These are phyloP conservation scores for Trametopsis cervina DNA, from an alignment of 768 basidiomycete genomes.

Conservation along the genomic window DNA sequence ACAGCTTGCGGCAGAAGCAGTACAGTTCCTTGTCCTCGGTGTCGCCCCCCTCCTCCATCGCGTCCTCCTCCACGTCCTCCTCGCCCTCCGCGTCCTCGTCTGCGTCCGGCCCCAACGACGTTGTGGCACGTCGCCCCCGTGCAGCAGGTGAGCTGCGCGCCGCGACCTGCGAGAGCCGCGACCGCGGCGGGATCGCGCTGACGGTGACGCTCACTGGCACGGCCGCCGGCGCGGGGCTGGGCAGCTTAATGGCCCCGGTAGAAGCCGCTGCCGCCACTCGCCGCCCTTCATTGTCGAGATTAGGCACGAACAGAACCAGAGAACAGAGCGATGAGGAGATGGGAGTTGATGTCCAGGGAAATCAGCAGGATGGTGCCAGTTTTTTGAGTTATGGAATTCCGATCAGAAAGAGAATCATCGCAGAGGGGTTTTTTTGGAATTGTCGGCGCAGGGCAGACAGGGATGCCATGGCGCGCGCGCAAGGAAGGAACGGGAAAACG, in stretches of 20 bases:
- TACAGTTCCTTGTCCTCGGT: slow-evolving; percentile 53
- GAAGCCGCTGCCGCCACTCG: slow-evolving; percentile 14
- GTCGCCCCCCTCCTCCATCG: slow-evolving; percentile 42
- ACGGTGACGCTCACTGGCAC: slow-evolving; percentile 11
- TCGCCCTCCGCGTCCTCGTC: slow-evolving; percentile 31
- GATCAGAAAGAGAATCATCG: too few relatives aligned
- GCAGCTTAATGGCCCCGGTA: slow-evolving; percentile 26
- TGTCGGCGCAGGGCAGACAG: too few relatives aligned
- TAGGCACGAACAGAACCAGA: too few relatives aligned
- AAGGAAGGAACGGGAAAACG: too few relatives aligned
- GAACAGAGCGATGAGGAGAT: too few relatives aligned
- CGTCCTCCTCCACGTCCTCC: slow-evolving; percentile 28
- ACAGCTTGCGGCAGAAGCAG: slow-evolving; percentile 56
- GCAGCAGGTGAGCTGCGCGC: slow-evolving; percentile 17
- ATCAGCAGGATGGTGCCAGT: too few relatives aligned
- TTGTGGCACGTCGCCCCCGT: slow-evolving; percentile 16
- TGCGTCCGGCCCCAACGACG: slow-evolving; percentile 18
- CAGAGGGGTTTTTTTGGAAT: too few relatives aligned
- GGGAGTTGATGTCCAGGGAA: too few relatives aligned
- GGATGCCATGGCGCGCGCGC: too few relatives aligned
- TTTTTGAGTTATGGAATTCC: too few relatives aligned
- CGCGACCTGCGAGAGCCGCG: slow-evolving; percentile 24
- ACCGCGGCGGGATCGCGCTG: slow-evolving; percentile 13
- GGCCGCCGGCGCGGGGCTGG: slow-evolving; percentile 27
- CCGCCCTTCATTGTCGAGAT: slow-evolving; percentile 14